Conservation (phyloP, 495 filamentous ascomycete genomes). For the Xylaria cubensis region DNA sequence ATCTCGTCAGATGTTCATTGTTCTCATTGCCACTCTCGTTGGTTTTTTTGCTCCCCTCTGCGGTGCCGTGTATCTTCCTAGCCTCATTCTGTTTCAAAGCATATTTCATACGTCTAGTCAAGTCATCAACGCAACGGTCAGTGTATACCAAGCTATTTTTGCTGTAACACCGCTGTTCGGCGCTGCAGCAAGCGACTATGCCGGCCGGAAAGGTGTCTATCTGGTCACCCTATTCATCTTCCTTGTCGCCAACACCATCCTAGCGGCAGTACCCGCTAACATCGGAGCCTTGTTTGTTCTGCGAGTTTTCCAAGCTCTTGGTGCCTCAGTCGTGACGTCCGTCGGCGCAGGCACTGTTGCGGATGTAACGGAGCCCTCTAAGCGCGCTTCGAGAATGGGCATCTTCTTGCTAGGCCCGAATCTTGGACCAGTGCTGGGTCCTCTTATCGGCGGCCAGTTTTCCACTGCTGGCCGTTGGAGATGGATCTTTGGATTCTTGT, state of each 20-base stretch:
- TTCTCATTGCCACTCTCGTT: constrained; percentile 37
- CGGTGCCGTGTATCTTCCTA: constrained; percentile 43
- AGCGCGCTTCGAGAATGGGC: constrained; percentile 35
- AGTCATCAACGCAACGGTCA: constrained; percentile 43
- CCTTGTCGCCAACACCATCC: constrained; percentile 40
- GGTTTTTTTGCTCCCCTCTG: constrained; percentile 42
- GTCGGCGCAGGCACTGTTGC: constrained; percentile 45
- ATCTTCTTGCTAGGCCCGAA: constrained; percentile 43
- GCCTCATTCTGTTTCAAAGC: constrained; percentile 33
- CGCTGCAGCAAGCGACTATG: constrained; percentile 15
- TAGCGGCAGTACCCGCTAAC: constrained; percentile 40
- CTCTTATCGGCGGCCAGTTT: constrained; percentile 42
- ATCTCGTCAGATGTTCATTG: constrained; percentile 32
- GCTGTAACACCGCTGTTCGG: constrained; percentile 33
- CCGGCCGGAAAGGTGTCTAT: constrained; percentile 31
- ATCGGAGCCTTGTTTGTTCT: constrained; percentile 38
- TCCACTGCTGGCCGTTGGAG: constrained; percentile 36
- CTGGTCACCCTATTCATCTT: constrained; percentile 35
- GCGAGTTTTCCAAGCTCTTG: constrained; percentile 40
- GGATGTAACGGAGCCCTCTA: constrained; percentile 39
- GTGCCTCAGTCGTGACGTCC: constrained; percentile 36
- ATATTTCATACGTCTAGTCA: constrained; percentile 33
- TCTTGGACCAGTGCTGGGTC: constrained; percentile 43
- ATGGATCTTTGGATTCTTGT: constrained; percentile 47
- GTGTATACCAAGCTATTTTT: constrained; percentile 43